A percentile compares a stretch with the other conserved stretches of the same genome.
phyloP scores from a whole-genome alignment of 228 moss, liverwort and hornwort species.

The Sphagnum fallax region DNA sequence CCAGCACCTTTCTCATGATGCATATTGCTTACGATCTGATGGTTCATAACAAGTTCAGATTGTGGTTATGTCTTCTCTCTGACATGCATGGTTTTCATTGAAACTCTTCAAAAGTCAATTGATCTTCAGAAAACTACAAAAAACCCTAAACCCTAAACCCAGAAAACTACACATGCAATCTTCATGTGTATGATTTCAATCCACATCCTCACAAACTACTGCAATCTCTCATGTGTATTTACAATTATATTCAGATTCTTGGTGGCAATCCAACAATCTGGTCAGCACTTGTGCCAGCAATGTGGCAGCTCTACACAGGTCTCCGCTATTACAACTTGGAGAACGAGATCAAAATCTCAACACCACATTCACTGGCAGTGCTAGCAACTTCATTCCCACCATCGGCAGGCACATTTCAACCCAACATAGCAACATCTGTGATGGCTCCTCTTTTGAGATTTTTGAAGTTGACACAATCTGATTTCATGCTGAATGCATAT shows the following conservation, averaged over 20 bases:
- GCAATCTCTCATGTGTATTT: no score
- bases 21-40: no score
- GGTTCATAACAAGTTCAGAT: no score
- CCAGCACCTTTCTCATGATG: no score
- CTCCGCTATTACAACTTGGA: constrained; percentile 23
- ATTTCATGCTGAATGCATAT: constrained; percentile 33
- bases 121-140: no score
- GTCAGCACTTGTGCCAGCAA: constrained; percentile 34
- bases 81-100: no score
- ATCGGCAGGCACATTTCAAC: constrained; percentile 32
- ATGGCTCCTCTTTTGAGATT: constrained; percentile 15
- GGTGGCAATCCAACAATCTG: constrained; percentile 30
- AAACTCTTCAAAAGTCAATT: no score
- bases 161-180: no score
- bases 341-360: constrained; percentile 38
- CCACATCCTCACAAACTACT: no score
- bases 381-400: constrained; percentile 33
- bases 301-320: constrained; percentile 38
- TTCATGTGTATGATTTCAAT: no score
- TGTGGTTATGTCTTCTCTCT: no score
- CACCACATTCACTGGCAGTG: constrained; percentile 43
- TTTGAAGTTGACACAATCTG: constrained; percentile 10
- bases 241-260: constrained; percentile 13
- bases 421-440: not conserved
- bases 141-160: no score